phyloP scores from a whole-genome alignment of 1,284 basidiomycete species.

The Termitomyces sp. region DNA sequence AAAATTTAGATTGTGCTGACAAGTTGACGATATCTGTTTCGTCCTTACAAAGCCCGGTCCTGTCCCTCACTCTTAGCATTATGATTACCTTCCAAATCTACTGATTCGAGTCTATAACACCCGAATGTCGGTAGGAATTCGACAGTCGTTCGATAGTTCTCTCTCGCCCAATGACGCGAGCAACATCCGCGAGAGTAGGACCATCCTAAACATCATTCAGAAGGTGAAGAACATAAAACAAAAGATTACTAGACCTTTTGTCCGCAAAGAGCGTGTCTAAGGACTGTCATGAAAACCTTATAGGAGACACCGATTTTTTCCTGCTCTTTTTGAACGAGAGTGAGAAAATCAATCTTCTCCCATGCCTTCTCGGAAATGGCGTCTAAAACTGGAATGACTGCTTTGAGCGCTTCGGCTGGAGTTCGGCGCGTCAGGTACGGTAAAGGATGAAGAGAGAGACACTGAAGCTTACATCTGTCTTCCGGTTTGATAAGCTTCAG shows the following conservation, averaged over 20 bases:
- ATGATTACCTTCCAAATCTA: not conserved
- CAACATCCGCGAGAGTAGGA: slow-evolving; percentile 38
- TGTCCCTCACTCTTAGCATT: no score
- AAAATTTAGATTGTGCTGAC: no score
- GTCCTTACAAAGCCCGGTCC: no score
- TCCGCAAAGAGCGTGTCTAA: slow-evolving; percentile 76
- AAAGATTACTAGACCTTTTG: slow-evolving; percentile 59
- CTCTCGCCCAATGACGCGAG: slow-evolving; percentile 36
- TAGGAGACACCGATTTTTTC: slow-evolving; percentile 38
- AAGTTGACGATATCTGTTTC: no score
- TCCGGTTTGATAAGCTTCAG: slow-evolving; percentile 37
- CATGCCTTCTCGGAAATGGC: slow-evolving; percentile 24
- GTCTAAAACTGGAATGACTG: slow-evolving; percentile 20
- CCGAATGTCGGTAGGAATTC: slow-evolving; percentile 1
- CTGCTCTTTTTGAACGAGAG: slow-evolving; percentile 44
- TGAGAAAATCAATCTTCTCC: slow-evolving; percentile 33
- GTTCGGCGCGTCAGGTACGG: not conserved
- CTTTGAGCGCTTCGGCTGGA: slow-evolving; percentile 14
- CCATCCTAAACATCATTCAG: slow-evolving; percentile 32
- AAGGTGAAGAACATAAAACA: not conserved
- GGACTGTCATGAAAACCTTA: slow-evolving; percentile 62
- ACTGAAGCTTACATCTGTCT: slow-evolving; percentile 40
- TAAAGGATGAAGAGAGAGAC: slow-evolving; percentile 1
- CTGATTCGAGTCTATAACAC: not conserved
- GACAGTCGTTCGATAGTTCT: slow-evolving; percentile 33